phyloP scores from a whole-genome alignment of 225 moss, liverwort and hornwort genomes.

The Bryum argenteum region DNA sequence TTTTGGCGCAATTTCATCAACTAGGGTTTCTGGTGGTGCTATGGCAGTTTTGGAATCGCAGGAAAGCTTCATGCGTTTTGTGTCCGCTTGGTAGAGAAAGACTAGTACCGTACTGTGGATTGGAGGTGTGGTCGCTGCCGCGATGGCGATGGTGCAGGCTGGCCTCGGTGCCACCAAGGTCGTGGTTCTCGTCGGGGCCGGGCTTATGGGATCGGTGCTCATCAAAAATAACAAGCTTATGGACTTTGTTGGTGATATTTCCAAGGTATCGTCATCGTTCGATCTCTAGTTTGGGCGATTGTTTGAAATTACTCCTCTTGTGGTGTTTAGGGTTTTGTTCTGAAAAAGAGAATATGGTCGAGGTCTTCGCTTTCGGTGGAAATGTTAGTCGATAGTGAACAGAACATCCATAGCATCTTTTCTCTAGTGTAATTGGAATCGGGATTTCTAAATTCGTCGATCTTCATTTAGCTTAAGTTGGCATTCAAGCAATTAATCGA shows the following conservation, averaged over 20 bases:
- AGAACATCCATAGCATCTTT: neutral
- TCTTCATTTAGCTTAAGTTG: neutral
- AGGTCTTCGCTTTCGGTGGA: neutral
- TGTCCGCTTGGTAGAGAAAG: constrained; percentile 3
- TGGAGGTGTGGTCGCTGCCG: constrained; percentile 1
- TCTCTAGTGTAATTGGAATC: neutral
- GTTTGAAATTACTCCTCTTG: neutral
- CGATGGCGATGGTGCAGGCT: constrained; percentile 53
- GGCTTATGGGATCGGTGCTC: constrained; percentile 64
- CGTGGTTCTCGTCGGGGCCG: constrained; percentile 52
- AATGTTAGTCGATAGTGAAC: neutral
- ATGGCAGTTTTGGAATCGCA: constrained; percentile 20
- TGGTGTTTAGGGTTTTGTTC: constrained; percentile 9
- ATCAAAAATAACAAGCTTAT: constrained; percentile 70
- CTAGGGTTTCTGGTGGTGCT: constrained; percentile 27
- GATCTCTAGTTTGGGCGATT: neutral
- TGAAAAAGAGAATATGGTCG: neutral
- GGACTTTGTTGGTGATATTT: constrained; percentile 68
- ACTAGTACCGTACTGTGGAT: neutral
- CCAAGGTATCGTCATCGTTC: constrained; percentile 49
- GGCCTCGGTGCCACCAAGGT: constrained; percentile 47
- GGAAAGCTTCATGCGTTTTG: neutral
- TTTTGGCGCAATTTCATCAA: neutral
- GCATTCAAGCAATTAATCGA: neutral
- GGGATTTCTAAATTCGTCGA: no score